phyloP scores from a whole-genome alignment of 176 grass and related monocot species.

The Secale cereale region DNA sequence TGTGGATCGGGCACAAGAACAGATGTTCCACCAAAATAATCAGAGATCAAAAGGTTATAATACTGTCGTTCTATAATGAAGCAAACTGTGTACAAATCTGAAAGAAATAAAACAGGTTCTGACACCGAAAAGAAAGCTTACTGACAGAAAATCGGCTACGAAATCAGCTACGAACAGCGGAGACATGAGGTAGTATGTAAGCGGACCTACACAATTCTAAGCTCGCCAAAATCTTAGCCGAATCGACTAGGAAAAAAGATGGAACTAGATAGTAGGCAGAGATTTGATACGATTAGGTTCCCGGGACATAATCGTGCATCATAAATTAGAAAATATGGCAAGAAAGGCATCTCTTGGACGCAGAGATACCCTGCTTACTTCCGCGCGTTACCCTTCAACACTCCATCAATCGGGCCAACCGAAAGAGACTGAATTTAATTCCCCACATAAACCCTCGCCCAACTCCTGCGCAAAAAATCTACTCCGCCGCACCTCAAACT shows the following conservation, averaged over 20 bases:
- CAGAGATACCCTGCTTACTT: not conserved
- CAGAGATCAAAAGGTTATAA: constrained; percentile 4
- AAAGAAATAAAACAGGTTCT: not conserved
- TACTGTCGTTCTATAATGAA: not conserved
- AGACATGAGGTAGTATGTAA: not conserved
- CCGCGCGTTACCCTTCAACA: not conserved
- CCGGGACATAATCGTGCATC: not conserved
- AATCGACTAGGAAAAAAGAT: not conserved
- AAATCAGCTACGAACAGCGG: not conserved
- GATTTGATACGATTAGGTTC: not conserved
- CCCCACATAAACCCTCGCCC: constrained; percentile 13
- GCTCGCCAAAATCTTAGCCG: not conserved
- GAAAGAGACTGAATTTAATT: not conserved
- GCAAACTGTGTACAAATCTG: constrained; percentile 8
- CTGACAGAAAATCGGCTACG: constrained; percentile 1
- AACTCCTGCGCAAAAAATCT: not conserved
- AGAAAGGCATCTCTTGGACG: not conserved
- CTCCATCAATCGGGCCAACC: not conserved
- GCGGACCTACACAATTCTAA: not conserved
- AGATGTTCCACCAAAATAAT: not conserved
- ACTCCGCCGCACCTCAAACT: not conserved
- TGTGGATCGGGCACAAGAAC: not conserved
- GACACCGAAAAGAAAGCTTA: not conserved
- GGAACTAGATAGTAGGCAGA: not conserved
- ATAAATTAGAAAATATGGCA: not conserved